Evolutionary conservation across 2,329 filamentous ascomycete species (phyloP).

Genomic region (Didymella keratinophila): DNA sequence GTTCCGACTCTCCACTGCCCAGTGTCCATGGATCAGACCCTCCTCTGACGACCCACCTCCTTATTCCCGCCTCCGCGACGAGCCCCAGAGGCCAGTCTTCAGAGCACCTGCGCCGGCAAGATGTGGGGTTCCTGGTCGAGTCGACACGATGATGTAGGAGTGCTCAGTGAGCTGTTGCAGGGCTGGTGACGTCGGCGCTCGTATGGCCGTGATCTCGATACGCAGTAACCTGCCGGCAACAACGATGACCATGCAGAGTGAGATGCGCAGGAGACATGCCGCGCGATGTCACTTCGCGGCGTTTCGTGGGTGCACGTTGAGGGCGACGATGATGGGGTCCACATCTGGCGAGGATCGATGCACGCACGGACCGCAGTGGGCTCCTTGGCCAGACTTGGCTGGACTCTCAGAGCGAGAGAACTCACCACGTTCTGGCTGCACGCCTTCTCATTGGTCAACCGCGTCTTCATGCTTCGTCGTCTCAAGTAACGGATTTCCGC

Average conservation of each 20-base stretch:
- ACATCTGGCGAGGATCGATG: conserved; percentile 10
- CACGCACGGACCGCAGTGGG: conserved; percentile 4
- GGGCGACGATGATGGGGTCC: conserved; percentile 5
- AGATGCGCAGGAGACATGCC: conserved; percentile 4
- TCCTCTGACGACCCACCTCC: conserved; percentile 17
- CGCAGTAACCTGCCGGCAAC: background rate
- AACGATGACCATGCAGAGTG: background rate
- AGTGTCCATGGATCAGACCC: conserved; percentile 12
- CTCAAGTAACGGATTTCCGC: background rate
- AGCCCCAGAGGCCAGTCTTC: conserved; percentile 2
- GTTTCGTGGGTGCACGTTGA: conserved; percentile 8
- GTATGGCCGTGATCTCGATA: background rate
- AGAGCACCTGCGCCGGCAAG: conserved; percentile 5
- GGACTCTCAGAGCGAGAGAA: conserved; percentile 20
- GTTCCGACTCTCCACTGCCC: conserved; percentile 9
- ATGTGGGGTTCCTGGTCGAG: conserved; percentile 4
- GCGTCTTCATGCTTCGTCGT: background rate
- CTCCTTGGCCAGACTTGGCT: conserved; percentile 18
- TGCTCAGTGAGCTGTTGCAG: background rate
- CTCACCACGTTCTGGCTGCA: conserved; percentile 14
- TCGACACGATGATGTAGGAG: background rate
- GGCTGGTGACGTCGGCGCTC: background rate
- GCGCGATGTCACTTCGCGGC: conserved; percentile 14
- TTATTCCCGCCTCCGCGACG: conserved; percentile 17
- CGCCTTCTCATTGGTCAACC: conserved; percentile 9